Evolutionary conservation across 2,329 filamentous ascomycete species (phyloP).

Genomic region (Diaporthe helianthi): DNA sequence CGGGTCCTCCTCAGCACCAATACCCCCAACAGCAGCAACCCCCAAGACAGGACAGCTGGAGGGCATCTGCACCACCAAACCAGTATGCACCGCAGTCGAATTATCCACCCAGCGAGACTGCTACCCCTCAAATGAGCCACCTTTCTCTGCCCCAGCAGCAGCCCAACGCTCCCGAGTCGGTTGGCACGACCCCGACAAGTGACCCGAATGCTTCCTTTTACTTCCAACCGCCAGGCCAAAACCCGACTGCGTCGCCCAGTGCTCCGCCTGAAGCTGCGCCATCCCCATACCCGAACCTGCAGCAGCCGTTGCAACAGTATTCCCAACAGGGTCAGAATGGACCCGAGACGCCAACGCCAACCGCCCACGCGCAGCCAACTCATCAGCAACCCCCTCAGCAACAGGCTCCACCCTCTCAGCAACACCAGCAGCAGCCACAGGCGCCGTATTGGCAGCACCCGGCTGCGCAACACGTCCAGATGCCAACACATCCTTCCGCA

Average conservation of each 20-base stretch:
- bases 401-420: constrained; percentile 40
- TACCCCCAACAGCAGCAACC: constrained; percentile 52
- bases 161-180: constrained; percentile 43
- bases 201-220: constrained; percentile 67
- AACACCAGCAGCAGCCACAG: constrained; percentile 42
- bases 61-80: constrained; percentile 47
- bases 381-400: constrained; percentile 40
- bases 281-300: constrained; percentile 62
- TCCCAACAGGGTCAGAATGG: constrained; percentile 44
- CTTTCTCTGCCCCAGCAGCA: constrained; percentile 44
- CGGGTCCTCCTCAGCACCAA: constrained; percentile 49
- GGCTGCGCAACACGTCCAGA: constrained; percentile 49
- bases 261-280: constrained; percentile 50
- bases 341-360: constrained; percentile 47
- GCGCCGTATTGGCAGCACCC: constrained; percentile 59
- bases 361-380: constrained; percentile 47
- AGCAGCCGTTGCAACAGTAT: constrained; percentile 37
- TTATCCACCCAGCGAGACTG: constrained; percentile 45
- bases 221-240: constrained; percentile 52
- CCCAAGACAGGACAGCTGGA: constrained; percentile 58
- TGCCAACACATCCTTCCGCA: constrained; percentile 49
- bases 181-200: constrained; percentile 45
- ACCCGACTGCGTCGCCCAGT: constrained; percentile 47
- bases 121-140: constrained; percentile 41
- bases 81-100: constrained; percentile 47